A percentile compares a stretch with the other conserved stretches of the same genome.
Evolutionary conservation across 2,329 filamentous ascomycete species (phyloP).

Genomic region (Stagonosporopsis cucurbitacearum): DNA sequence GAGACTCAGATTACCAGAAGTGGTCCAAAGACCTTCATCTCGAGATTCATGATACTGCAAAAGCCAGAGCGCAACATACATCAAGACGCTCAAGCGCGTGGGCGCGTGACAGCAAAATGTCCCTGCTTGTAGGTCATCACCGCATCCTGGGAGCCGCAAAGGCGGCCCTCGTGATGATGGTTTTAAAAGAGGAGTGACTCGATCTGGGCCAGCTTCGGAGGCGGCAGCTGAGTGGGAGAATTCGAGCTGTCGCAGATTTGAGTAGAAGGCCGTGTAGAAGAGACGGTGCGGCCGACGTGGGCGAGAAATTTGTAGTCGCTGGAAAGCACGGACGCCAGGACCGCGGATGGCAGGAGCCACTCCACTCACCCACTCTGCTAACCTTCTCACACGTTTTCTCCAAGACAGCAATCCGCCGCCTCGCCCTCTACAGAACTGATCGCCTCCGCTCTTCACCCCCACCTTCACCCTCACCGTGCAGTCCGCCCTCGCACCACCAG

Average conservation of each 20-base stretch:
- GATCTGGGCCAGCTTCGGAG: slow-evolving; percentile 75
- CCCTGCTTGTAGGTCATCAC: slow-evolving; percentile 71
- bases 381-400: slow-evolving; percentile 41
- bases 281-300: slow-evolving; percentile 19
- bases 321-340: slow-evolving; percentile 19
- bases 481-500: slow-evolving; percentile 1
- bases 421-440: slow-evolving; percentile 27
- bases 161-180: slow-evolving; percentile 77
- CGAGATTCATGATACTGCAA: slow-evolving; percentile 18
- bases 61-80: slow-evolving; percentile 15
- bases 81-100: slow-evolving; percentile 21
- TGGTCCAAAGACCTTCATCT: slow-evolving; percentile 47
- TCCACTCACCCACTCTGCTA: slow-evolving; percentile 34
- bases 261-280: slow-evolving; percentile 67
- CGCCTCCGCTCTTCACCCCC: slow-evolving; percentile 29
- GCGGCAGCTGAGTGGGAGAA: slow-evolving; percentile 67
- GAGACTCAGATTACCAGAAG: slow-evolving; percentile 50
- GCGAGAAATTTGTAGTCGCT: slow-evolving; percentile 33
- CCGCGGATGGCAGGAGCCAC: slow-evolving; percentile 30
- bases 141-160: slow-evolving; percentile 68
- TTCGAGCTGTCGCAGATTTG: slow-evolving; percentile 74
- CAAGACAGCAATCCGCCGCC: slow-evolving; percentile 26
- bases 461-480: slow-evolving; percentile 10
- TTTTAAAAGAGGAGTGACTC: slow-evolving; percentile 75
- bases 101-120: slow-evolving; percentile 55